A percentile compares a stretch with the other conserved stretches of the same genome.
phyloP scores from a whole-genome alignment of 2,329 filamentous ascomycete species.

The Sporothrix pallida region DNA sequence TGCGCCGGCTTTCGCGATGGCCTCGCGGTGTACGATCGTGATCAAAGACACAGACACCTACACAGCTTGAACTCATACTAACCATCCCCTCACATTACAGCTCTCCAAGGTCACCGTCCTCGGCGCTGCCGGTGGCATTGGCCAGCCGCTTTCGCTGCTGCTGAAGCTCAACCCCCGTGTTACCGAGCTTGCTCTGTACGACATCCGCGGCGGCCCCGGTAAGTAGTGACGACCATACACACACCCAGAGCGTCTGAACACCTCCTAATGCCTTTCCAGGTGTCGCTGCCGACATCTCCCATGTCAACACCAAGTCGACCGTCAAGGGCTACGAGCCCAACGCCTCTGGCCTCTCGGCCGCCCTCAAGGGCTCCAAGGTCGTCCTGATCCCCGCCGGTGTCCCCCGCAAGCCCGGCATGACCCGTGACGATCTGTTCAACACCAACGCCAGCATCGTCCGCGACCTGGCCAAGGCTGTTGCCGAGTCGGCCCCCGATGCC shows the following conservation, averaged over 20 bases:
- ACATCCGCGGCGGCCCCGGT: constrained; percentile 91
- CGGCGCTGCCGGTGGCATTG: constrained; percentile 96
- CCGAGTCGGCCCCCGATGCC: constrained; percentile 85
- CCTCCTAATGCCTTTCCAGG: neutral
- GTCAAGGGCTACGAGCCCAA: constrained; percentile 89
- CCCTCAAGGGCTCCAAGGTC: constrained; percentile 87
- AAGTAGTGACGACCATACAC: constrained; percentile 49
- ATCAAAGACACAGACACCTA: no score
- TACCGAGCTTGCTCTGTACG: constrained; percentile 92
- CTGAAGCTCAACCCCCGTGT: constrained; percentile 98
- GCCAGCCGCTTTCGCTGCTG: constrained; percentile 95
- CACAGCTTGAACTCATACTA: neutral
- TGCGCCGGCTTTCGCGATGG: constrained; percentile 15
- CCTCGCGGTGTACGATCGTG: neutral
- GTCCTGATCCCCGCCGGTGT: constrained; percentile 98
- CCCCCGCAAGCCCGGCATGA: constrained; percentile 99
- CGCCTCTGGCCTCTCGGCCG: constrained; percentile 73
- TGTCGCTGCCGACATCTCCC: constrained; percentile 96
- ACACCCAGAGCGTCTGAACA: no score
- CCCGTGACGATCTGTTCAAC: constrained; percentile 99
- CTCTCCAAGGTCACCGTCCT: constrained; percentile 97
- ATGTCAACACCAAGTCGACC: constrained; percentile 98
- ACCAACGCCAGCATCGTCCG: constrained; percentile 99
- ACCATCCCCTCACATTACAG: constrained; percentile 54
- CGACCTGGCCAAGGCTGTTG: constrained; percentile 93